These are phyloP conservation scores for Erythrophleum ivorense DNA, from an alignment of 331 rosid genomes.

Conservation along the genomic window DNA sequence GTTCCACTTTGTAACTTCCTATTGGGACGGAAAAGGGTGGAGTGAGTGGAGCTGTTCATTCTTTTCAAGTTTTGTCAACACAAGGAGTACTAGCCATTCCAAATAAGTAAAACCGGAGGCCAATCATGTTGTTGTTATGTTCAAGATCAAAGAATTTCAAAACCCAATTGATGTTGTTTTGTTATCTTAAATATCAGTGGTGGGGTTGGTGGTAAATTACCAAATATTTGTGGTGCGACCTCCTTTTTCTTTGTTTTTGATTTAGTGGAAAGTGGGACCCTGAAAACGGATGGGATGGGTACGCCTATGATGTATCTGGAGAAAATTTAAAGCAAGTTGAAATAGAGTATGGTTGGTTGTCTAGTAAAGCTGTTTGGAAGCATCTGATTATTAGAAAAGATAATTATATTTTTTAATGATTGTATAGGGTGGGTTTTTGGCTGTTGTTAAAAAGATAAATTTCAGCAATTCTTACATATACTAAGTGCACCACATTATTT, in stretches of 20 bases:
- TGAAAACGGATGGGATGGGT: slow-evolving; percentile 48
- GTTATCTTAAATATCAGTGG: slow-evolving; percentile 51
- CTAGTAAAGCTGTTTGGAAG: slow-evolving; percentile 59
- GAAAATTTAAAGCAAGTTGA: slow-evolving; percentile 64
- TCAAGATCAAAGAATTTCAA: slow-evolving; percentile 50
- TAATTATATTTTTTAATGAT: slow-evolving; percentile 36
- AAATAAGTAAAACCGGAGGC: slow-evolving; percentile 44
- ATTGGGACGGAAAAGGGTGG: slow-evolving; percentile 42
- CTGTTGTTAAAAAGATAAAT: slow-evolving; percentile 46
- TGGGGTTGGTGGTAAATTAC: slow-evolving; percentile 68
- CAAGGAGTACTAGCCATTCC: slow-evolving; percentile 47
- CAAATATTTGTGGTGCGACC: slow-evolving; percentile 60
- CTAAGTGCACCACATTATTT: too few species aligned
- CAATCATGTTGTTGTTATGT: slow-evolving; percentile 47
- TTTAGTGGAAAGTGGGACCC: slow-evolving; percentile 71
- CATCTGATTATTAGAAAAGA: slow-evolving; percentile 42
- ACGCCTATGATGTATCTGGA: slow-evolving; percentile 47
- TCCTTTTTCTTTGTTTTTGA: slow-evolving; percentile 39
- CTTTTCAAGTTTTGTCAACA: slow-evolving; percentile 53
- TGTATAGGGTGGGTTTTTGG: slow-evolving; percentile 35
- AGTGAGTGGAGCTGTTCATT: slow-evolving; percentile 48
- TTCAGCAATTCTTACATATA: too few species aligned
- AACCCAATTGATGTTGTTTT: slow-evolving; percentile 46
- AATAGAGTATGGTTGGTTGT: slow-evolving; percentile 57
- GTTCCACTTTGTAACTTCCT: slow-evolving; percentile 43